Percentiles rank a stretch among this genome's conserved stretches.
Conservation (phyloP, 2,329 filamentous ascomycete species). For the Pseudogymnoascus sp. region DNA sequence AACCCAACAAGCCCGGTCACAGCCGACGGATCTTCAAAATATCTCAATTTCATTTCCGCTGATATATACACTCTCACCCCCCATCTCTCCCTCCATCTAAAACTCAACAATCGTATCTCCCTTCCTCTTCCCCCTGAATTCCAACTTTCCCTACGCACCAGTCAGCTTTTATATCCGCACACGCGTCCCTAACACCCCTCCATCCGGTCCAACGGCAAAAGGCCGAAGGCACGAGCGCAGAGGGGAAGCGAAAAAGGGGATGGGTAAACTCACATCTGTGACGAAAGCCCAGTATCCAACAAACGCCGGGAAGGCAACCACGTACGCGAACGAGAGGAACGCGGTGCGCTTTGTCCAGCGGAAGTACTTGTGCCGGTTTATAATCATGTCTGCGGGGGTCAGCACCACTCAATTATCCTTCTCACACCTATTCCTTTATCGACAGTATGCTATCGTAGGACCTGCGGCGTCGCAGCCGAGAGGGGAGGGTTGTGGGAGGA, state of each 20-base stretch:
- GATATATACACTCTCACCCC: constrained; percentile 35
- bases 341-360: constrained; percentile 82
- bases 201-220: neutral
- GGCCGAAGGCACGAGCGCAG: neutral
- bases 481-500: constrained; percentile 14
- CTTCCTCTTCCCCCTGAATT: constrained; percentile 78
- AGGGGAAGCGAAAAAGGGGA: neutral
- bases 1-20: neutral
- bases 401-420: constrained; percentile 11
- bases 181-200: neutral
- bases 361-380: constrained; percentile 89
- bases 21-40: neutral
- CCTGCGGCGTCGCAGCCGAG: neutral
- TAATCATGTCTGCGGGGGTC: constrained; percentile 58
- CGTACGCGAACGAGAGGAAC: constrained; percentile 69
- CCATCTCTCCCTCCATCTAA: constrained; percentile 33
- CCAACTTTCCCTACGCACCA: constrained; percentile 64
- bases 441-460: neutral
- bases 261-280: constrained; percentile 64
- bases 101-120: constrained; percentile 79
- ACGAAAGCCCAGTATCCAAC: constrained; percentile 66
- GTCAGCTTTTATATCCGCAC: constrained; percentile 11
- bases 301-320: constrained; percentile 60
- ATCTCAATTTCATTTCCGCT: neutral
- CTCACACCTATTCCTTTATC: constrained; percentile 8